Evolutionary conservation across 305 asterid species (phyloP), one percentile per base, ranked within the genome.

Genomic region (Fraxinus paxiana): DNA sequence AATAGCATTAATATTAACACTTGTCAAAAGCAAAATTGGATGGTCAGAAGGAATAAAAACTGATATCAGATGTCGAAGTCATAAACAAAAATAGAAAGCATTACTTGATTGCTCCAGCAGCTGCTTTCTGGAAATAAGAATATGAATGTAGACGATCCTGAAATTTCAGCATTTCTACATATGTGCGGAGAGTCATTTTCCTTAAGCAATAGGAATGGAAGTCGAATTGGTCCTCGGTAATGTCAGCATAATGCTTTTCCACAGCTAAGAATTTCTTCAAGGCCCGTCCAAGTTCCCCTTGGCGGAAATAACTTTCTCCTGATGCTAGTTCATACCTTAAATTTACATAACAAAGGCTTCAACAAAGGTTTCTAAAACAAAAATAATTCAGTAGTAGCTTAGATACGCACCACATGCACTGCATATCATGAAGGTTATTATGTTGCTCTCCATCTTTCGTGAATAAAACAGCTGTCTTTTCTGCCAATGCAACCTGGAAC

Each of bases 401-500:
- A 79, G 79, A 86, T 81, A 84, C 92, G 18, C 65, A 94, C 99
- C 99, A 96, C 98, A 96, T 94, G 98, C 99, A 96, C 88, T 96
- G 99, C 99, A 96, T 96, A 89, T 96, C 99, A 72, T 94, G 93
- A 83, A 96, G 98, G 83, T 89, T 96, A 85, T 91, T 94, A 84
- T 93, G 99, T 83, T 94, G 99, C 83, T 96, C 99, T 79, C 99
- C 99, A 77, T 96, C 99, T 91, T 94, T 96, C n/a, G 98, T 96
- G 90, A 94, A 96, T 71, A 96, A 87, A 65, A 93, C 89, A 56
- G 99, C 98, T 7, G 96, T 96, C 87, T 96, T 94, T 84, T 96
- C 98, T 54, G 98, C 98, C 89, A 91, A 84, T 8, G 92, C 82
- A 86, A 94, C 97, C 99, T 96, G 88, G 75, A 87, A 82, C 74